These are phyloP conservation scores for Corinectria fuckeliana DNA, from an alignment of 2,329 filamentous ascomycete species.

Conservation along the genomic window DNA sequence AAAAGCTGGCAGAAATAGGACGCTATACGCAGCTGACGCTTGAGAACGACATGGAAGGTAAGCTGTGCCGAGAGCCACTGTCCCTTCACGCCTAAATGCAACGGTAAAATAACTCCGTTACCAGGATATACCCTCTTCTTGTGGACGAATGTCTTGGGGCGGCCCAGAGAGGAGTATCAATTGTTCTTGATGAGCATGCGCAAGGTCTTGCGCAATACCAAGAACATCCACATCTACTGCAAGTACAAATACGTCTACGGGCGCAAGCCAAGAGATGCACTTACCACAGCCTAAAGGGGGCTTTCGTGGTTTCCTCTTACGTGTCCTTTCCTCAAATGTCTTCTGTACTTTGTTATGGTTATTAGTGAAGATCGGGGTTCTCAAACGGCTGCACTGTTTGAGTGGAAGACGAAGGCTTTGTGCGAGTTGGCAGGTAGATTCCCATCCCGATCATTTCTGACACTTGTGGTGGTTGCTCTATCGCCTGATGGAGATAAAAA, in stretches of 20 bases:
- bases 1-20: slow-evolving; percentile 22
- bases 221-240: slow-evolving; percentile 27
- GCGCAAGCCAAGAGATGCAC: too few species aligned
- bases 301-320: too few species aligned
- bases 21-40: slow-evolving; percentile 22
- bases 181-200: slow-evolving; percentile 27
- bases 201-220: slow-evolving; percentile 21
- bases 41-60: slow-evolving; percentile 31
- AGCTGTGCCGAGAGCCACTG: background rate
- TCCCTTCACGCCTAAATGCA: background rate
- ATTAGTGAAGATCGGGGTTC: too few species aligned
- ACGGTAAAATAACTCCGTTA: background rate
- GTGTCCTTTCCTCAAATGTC: too few species aligned
- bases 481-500: too few species aligned
- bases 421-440: too few species aligned
- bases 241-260: slow-evolving; percentile 27
- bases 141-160: slow-evolving; percentile 27
- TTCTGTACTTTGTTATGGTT: too few species aligned
- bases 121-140: slow-evolving; percentile 14
- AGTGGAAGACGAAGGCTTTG: too few species aligned
- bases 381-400: too few species aligned
- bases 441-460: too few species aligned
- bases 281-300: too few species aligned
- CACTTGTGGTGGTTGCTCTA: too few species aligned
- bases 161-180: slow-evolving; percentile 30